phyloP scores from a whole-genome alignment of 2,329 filamentous ascomycete species.

The Cadophora gregata region DNA sequence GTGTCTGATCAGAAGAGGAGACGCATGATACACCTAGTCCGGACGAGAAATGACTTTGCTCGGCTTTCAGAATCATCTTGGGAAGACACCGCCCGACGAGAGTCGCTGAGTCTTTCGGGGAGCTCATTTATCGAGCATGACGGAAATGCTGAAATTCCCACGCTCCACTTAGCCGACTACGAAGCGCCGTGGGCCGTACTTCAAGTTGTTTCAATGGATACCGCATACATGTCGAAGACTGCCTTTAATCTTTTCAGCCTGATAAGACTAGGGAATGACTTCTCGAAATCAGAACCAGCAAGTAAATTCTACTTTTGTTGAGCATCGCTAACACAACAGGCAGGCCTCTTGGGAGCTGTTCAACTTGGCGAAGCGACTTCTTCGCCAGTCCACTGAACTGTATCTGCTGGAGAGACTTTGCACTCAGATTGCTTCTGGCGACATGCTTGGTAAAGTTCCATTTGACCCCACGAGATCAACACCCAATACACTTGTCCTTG shows the following conservation, averaged over 20 bases:
- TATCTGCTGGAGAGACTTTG: constrained; percentile 36
- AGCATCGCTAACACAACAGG: background rate
- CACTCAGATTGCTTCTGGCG: constrained; percentile 30
- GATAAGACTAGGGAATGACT: constrained; percentile 30
- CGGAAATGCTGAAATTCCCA: background rate
- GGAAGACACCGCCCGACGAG: constrained; percentile 23
- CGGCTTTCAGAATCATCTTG: constrained; percentile 25
- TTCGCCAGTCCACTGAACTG: constrained; percentile 37
- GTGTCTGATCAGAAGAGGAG: constrained; percentile 31
- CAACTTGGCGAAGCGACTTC: constrained; percentile 27
- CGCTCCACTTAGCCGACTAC: constrained; percentile 24
- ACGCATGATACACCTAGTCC: constrained; percentile 31
- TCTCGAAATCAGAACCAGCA: constrained; percentile 26
- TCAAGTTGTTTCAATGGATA: constrained; percentile 34
- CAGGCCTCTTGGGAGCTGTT: constrained; percentile 35
- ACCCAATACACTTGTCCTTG: constrained; percentile 34
- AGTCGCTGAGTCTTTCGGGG: constrained; percentile 21
- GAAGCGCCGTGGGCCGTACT: constrained; percentile 34
- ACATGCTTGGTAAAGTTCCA: constrained; percentile 27
- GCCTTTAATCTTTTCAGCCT: constrained; percentile 35
- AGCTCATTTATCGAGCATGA: constrained; percentile 11
- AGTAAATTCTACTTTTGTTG: background rate
- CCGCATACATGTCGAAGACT: constrained; percentile 28
- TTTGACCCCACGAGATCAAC: constrained; percentile 28
- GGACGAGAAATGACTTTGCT: constrained; percentile 27